Evolutionary conservation across 108 stramenopile species (phyloP), one percentile per base, ranked within the genome.

Genomic region (Nitzschia inconspicua): DNA sequence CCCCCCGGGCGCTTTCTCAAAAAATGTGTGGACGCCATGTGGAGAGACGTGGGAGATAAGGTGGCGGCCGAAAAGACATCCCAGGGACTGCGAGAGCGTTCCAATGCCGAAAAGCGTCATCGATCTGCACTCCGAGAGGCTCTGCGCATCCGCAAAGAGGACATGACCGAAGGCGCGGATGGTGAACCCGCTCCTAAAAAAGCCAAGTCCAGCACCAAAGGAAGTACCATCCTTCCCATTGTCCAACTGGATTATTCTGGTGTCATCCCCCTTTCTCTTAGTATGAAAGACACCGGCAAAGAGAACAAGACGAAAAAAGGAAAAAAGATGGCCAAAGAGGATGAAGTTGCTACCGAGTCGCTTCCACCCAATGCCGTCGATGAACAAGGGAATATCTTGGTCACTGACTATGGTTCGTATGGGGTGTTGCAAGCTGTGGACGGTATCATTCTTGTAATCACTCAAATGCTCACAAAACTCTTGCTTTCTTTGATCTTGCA

Each of bases 41-140:
- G 85, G 84, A 63, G 79, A 23, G 83, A 88, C 47, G 84, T 89
- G 16, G 73, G 82, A 23, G 84, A 93, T 60, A 63, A 77, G n/a
- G 19, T 30, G 44, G 82, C 82, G 1, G 74, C 78, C 18, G 82
- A 83, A 40, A 89, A 89, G 68, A 84, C 85, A 20, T 73, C 74
- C 0, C 88, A 89, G 69, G 88, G 83, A 18, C 54, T 89, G 49
- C 59, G 88, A 19, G 88, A 89, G 56, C 70, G 78, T 11, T 78
- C 82, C 34, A 83, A 82, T 25, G 80, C 78, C 14, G 80, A 81
- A 53, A 81, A 81, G 35, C 46, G 71, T 19, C 70, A 76, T 35
- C 64, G 73, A 34, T 63, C 58, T 27, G 75, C 70, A 0, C 64
- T 65, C 10, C 46, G 75, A 18, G 72, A 82, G 53, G 65, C 70